These are phyloP conservation scores for Phyllosticta paracitricarpa DNA, from an alignment of 2,329 filamentous ascomycete species.

Conservation along the genomic window DNA sequence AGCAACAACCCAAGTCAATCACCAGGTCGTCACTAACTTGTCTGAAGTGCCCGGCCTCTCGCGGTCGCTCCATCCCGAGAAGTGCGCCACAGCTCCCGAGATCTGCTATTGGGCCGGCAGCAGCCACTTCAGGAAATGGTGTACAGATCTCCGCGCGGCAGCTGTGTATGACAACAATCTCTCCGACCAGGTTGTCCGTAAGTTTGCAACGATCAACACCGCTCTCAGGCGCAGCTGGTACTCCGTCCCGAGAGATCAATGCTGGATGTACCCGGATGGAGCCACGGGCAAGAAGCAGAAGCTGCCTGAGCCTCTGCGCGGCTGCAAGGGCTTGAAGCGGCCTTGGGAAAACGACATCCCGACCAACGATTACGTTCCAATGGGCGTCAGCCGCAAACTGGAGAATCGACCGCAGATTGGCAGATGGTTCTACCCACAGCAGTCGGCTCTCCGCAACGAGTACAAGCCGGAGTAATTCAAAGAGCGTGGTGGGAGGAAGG, in stretches of 20 bases:
- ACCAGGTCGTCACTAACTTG: no score
- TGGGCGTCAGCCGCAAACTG: background rate
- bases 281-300: background rate
- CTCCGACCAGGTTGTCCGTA: background rate
- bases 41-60: background rate
- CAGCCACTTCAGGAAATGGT: background rate
- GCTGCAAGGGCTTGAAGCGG: background rate
- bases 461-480: background rate
- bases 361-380: background rate
- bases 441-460: background rate
- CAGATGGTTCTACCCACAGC: background rate
- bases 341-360: background rate
- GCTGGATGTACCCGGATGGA: background rate
- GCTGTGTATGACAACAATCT: background rate
- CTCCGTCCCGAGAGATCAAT: background rate
- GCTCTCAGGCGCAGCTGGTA: background rate
- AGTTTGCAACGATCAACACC: background rate
- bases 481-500: background rate
- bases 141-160: background rate
- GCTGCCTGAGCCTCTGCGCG: background rate
- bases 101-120: background rate
- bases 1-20: no score
- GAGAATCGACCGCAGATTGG: background rate
- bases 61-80: background rate
- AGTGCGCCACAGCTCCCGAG: background rate